Percentiles rank a stretch among this genome's conserved stretches.
These are phyloP conservation scores for Xylariales sp. DNA, from an alignment of 2,329 filamentous ascomycete genomes.

Conservation along the genomic window DNA sequence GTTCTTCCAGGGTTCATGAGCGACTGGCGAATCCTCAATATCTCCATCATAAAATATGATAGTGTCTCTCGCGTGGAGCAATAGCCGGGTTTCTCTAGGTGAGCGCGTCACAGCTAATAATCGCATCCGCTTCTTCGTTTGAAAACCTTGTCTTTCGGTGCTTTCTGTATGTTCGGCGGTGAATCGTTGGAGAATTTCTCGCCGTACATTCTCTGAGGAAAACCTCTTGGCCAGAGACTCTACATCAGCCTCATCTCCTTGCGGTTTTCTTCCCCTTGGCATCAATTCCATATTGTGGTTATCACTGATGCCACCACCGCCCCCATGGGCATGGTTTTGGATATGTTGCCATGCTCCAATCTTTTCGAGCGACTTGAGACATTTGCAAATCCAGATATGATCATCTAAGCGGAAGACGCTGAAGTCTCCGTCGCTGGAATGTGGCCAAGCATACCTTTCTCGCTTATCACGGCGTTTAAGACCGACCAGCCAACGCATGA, in stretches of 20 bases:
- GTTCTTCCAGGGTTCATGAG: constrained; percentile 8
- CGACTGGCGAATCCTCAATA: not conserved
- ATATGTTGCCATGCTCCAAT: too few species aligned
- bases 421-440: not conserved
- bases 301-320: too few species aligned
- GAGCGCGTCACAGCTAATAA: constrained; percentile 13
- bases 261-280: too few species aligned
- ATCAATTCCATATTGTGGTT: too few species aligned
- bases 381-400: constrained; percentile 13
- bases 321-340: too few species aligned
- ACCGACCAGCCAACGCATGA: not conserved
- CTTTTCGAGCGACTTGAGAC: constrained; percentile 8
- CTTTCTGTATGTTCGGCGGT: constrained; percentile 9
- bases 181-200: constrained; percentile 7
- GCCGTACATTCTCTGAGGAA: constrained; percentile 2
- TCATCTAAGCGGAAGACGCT: constrained; percentile 11
- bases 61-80: constrained; percentile 14
- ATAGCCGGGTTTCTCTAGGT: constrained; percentile 9
- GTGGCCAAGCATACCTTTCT: constrained; percentile 9
- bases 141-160: too few species aligned
- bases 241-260: too few species aligned
- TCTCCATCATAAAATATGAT: constrained; percentile 8
- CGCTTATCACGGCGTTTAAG: not conserved
- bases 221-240: too few species aligned
- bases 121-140: constrained; percentile 11